A percentile compares a stretch with the other conserved stretches of the same genome.
These are phyloP conservation scores for Aspergillus novofumigatus DNA, from an alignment of 2,329 filamentous ascomycete genomes.

Conservation along the genomic window DNA sequence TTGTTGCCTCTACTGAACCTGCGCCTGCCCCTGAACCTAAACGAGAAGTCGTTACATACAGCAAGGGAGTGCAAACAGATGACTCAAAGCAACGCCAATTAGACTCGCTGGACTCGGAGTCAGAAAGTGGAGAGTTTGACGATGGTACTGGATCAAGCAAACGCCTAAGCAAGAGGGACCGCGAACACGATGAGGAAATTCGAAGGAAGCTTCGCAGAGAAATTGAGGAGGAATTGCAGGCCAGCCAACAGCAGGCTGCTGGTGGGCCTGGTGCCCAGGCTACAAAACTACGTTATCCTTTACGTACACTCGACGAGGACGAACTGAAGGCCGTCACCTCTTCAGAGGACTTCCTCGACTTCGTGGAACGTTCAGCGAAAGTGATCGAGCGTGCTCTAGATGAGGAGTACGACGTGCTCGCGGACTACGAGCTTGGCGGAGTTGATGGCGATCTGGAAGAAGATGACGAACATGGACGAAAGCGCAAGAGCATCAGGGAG, in stretches of 20 bases:
- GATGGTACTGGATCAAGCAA: slow-evolving; percentile 58
- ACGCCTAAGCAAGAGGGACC: slow-evolving; percentile 71
- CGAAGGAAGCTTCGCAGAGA: slow-evolving; percentile 78
- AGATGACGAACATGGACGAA: slow-evolving; percentile 58
- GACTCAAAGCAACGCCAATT: slow-evolving; percentile 59
- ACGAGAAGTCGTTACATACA: slow-evolving; percentile 87
- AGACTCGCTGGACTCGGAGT: slow-evolving; percentile 53
- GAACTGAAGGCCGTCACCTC: slow-evolving; percentile 87
- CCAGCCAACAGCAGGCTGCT: slow-evolving; percentile 51
- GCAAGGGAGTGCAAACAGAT: slow-evolving; percentile 90
- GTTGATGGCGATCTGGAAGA: slow-evolving; percentile 70
- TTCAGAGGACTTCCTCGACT: slow-evolving; percentile 90
- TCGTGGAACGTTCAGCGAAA: slow-evolving; percentile 92
- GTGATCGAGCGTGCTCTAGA: slow-evolving; percentile 94
- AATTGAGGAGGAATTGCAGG: slow-evolving; percentile 86
- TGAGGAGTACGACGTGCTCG: slow-evolving; percentile 92
- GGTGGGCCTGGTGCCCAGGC: slow-evolving; percentile 38
- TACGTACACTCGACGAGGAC: slow-evolving; percentile 73
- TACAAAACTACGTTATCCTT: slow-evolving; percentile 61
- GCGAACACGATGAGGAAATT: slow-evolving; percentile 83
- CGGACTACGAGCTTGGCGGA: slow-evolving; percentile 84
- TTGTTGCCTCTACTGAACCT: slow-evolving; percentile 76
- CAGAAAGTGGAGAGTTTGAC: slow-evolving; percentile 59
- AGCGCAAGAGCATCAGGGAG: slow-evolving; percentile 59
- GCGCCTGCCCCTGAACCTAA: slow-evolving; percentile 50